Conservation (phyloP, 805 yeast genomes). For the Candida ulmi region DNA sequence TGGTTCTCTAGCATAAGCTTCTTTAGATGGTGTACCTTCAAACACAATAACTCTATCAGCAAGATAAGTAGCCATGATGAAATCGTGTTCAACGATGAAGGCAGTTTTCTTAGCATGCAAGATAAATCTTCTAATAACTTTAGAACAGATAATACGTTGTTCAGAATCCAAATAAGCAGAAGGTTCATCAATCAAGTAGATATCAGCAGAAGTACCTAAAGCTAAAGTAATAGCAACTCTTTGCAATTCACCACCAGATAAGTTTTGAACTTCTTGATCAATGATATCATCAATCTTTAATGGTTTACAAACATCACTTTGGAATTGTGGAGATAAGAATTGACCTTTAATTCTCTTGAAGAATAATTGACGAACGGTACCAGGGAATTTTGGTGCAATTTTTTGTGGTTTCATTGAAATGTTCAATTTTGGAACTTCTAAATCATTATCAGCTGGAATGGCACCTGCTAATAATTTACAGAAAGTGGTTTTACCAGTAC, state of each 20-base stretch:
- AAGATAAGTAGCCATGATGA: constrained; percentile 98
- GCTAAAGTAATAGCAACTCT: constrained; percentile 97
- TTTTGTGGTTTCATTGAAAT: constrained; percentile 99
- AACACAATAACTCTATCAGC: constrained; percentile 98
- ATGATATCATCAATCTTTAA: constrained; percentile 87
- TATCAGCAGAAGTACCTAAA: constrained; percentile 91
- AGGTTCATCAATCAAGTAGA: constrained; percentile 96
- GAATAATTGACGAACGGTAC: constrained; percentile 96
- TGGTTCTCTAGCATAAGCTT: constrained; percentile 82
- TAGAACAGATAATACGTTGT: constrained; percentile 98
- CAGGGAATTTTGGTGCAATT: constrained; percentile 97
- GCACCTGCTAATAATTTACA: constrained; percentile 95
- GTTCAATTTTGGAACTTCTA: constrained; percentile 78
- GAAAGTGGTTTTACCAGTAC: constrained; percentile 98
- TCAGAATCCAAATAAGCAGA: constrained; percentile 98
- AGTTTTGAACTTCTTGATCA: constrained; percentile 95
- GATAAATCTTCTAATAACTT: constrained; percentile 95
- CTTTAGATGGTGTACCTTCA: constrained; percentile 88
- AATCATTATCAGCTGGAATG: constrained; percentile 76
- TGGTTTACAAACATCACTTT: constrained; percentile 96
- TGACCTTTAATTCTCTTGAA: constrained; percentile 93
- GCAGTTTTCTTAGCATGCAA: constrained; percentile 97
- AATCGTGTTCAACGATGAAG: constrained; percentile 99
- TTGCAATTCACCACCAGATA: constrained; percentile 99
- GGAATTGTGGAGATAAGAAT: constrained; percentile 94